Percentiles rank a stretch among this genome's conserved stretches.
Evolutionary conservation across 2,329 filamentous ascomycete species (phyloP).

Genomic region (Dactylella cylindrospora): DNA sequence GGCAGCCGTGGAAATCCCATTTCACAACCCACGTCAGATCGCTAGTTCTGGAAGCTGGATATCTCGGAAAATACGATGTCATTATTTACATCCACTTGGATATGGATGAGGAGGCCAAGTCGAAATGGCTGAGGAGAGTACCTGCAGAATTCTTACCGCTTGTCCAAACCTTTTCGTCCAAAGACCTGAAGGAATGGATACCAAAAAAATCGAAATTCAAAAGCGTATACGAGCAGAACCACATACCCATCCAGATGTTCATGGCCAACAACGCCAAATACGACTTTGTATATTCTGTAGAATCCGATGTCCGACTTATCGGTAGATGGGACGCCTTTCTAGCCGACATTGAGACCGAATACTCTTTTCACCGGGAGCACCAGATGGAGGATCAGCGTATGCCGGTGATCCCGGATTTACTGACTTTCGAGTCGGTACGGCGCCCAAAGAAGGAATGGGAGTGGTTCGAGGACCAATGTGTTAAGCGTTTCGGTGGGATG

Average conservation of each 20-base stretch:
- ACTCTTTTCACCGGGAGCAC: conserved; percentile 17
- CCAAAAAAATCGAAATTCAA: conserved; percentile 11
- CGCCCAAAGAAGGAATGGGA: conserved; percentile 7
- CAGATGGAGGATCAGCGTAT: conserved; percentile 10
- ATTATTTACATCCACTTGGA: conserved; percentile 29
- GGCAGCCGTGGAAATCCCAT: conserved; percentile 7
- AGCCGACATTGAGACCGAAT: conserved; percentile 18
- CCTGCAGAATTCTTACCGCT: conserved; percentile 15
- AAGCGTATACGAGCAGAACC: conserved; percentile 21
- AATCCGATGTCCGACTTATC: conserved; percentile 19
- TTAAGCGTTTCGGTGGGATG: conserved; percentile 11
- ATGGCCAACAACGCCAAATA: conserved; percentile 21
- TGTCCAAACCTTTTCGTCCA: conserved; percentile 15
- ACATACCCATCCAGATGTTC: conserved; percentile 17
- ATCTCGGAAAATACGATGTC: conserved; percentile 14
- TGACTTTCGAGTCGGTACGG: conserved; percentile 11
- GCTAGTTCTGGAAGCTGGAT: conserved; percentile 30
- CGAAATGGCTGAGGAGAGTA: conserved; percentile 7
- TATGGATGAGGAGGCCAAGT: background rate
- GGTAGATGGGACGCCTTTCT: conserved; percentile 25
- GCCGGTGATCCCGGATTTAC: conserved; percentile 9
- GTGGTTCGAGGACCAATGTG: conserved; percentile 17
- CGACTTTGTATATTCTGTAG: conserved; percentile 25
- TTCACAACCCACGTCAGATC: conserved; percentile 15
- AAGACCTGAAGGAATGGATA: conserved; percentile 19